These are phyloP conservation scores for Cicer arietinum DNA, from an alignment of 306 rosid genomes.

Conservation along the genomic window DNA sequence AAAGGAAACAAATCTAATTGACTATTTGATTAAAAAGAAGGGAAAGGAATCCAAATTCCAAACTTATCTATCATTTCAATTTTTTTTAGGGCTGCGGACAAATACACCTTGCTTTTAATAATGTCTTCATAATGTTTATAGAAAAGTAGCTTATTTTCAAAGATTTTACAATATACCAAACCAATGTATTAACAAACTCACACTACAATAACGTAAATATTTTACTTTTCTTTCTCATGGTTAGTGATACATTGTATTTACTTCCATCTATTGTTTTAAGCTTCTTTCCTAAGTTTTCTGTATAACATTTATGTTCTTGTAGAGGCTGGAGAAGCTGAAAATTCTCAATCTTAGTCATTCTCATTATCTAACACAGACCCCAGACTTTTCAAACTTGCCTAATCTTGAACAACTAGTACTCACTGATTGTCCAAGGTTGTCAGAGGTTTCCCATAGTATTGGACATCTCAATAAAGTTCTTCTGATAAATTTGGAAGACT, in stretches of 20 bases:
- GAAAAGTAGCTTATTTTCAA: background rate
- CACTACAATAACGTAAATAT: background rate
- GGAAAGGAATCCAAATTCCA: background rate
- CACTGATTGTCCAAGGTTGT: background rate
- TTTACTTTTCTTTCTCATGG: background rate
- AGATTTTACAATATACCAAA: background rate
- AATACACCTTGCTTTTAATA: background rate
- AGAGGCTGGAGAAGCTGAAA: background rate
- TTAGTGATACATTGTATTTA: background rate
- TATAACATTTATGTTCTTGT: background rate
- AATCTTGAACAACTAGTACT: conserved; percentile 26
- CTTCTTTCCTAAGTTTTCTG: background rate
- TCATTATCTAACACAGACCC: background rate
- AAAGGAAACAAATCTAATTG: background rate
- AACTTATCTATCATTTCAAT: background rate
- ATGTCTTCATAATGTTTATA: background rate
- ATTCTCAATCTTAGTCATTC: conserved; percentile 15
- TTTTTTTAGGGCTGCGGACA: too few species aligned
- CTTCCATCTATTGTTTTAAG: background rate
- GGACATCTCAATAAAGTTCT: background rate
- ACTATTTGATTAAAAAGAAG: background rate
- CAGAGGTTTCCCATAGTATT: background rate
- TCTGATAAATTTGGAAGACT: conserved; percentile 9
- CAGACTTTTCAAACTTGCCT: background rate
- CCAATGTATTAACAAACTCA: background rate